These are phyloP conservation scores for Helichrysum umbraculigerum DNA, from an alignment of 129 eudicot species.

Conservation along the genomic window DNA sequence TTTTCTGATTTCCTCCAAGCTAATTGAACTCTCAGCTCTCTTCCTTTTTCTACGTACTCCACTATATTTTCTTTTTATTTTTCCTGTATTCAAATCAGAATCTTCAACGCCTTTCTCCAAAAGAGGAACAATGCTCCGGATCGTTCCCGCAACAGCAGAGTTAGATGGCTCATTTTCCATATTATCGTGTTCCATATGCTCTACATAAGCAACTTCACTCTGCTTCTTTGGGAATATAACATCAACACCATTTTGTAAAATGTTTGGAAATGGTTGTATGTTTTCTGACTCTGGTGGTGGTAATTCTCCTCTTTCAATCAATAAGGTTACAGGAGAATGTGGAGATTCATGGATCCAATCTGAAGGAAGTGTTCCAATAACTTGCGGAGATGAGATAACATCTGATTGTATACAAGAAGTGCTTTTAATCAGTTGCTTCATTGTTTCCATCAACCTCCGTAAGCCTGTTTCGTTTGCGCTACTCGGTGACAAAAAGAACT, in stretches of 20 bases:
- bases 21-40: conserved; percentile 1
- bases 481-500: conserved; percentile 10
- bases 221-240: background rate
- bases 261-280: too few relatives aligned
- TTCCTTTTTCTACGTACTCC: conserved; percentile 1
- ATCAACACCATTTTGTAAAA: background rate
- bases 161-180: background rate
- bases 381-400: background rate
- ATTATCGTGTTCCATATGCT: background rate
- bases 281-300: background rate
- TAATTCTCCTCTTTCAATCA: conserved; percentile 1
- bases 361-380: background rate
- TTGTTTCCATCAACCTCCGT: background rate
- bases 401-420: background rate
- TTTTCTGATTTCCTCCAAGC: background rate
- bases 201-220: background rate
- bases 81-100: background rate
- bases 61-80: background rate
- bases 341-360: background rate
- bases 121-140: background rate
- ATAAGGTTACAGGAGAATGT: background rate
- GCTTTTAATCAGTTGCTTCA: background rate
- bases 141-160: background rate
- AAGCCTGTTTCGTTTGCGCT: background rate
- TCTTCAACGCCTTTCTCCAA: background rate